Base-by-base conservation (phyloP, 352 stramenopile genomes). In the Phytophthora chlamydospora region DNA sequence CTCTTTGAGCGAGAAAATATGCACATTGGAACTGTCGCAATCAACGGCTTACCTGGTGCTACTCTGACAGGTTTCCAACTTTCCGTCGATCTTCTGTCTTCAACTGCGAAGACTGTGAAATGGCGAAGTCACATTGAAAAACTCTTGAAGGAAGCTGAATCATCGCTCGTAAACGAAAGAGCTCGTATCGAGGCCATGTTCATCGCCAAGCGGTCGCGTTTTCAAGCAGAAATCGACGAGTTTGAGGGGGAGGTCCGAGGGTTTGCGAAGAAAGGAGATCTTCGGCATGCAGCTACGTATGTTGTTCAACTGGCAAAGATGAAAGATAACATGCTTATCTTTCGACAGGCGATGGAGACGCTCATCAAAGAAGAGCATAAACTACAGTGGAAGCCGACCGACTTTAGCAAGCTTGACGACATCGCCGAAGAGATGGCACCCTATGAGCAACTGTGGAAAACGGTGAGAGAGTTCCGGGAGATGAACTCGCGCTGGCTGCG, bases 391-490 rank as follows among this genome's bases (percentile, higher is more conserved):
- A 84, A 89, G 14, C 53, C 70, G 3, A 91, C 76, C 0, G 83
- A 93, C 24, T 91, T 91, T 32, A 66, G 76, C 49, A 87, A 85
- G 39, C 62, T 94, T 3, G 85, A 93, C 36, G 81, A 89, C 29
- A 89, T 94, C 17, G 78, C 78, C 0, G 77, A 91, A 47, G 82
- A 82, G 13, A 82, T 93, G 65, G 78, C 85, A 16, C 83, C 85
- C 2, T 93, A 91, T 50, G 83, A 94, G 10, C 73, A 90, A 21
- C 58, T 94, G 13, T 94, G 85, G 85, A 78, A 73, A 21, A 91
- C 76, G 0, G 75, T 78, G 4, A 70, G 83, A 32, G 78, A 93
- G 41, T 93, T 93, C 55, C 83, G 84, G 0, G 85, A 94, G 29
- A 78, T 91, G 60, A 89, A 76, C 44, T 76, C 80, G 0, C 59